A percentile compares a stretch with the other conserved stretches of the same genome.
These are phyloP conservation scores for Musa balbisiana DNA, from an alignment of 202 grass and related monocot genomes.

Conservation along the genomic window DNA sequence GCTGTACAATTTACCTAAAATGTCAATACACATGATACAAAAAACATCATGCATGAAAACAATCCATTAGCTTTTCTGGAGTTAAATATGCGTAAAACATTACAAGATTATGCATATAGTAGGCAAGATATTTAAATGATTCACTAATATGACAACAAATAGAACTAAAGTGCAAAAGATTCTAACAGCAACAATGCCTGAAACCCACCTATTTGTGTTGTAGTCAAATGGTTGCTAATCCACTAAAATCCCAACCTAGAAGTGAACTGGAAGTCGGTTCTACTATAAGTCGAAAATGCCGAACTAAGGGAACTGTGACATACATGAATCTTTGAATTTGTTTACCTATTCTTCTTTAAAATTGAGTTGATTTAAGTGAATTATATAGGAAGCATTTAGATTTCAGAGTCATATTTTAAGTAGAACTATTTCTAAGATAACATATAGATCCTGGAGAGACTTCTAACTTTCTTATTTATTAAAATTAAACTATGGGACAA, in stretches of 20 bases:
- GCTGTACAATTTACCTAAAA: slow-evolving; percentile 87
- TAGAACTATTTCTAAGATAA: too few relatives aligned
- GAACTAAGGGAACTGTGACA: too few relatives aligned
- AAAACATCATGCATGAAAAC: background rate
- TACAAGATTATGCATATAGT: background rate
- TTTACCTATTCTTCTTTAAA: too few relatives aligned
- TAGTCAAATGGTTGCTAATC: background rate
- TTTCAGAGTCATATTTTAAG: too few relatives aligned
- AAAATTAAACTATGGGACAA: too few relatives aligned
- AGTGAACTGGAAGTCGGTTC: background rate
- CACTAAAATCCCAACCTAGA: background rate
- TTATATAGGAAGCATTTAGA: too few relatives aligned
- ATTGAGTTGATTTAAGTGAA: too few relatives aligned
- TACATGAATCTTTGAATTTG: too few relatives aligned
- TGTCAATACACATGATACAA: slow-evolving; percentile 60
- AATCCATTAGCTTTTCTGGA: background rate
- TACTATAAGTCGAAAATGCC: too few relatives aligned
- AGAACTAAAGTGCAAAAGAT: background rate
- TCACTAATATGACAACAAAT: background rate
- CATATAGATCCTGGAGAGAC: too few relatives aligned
- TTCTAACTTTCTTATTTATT: too few relatives aligned
- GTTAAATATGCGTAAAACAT: background rate
- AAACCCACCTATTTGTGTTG: background rate
- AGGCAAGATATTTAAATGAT: background rate
- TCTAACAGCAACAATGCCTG: background rate